Percentiles rank a stretch among this genome's conserved stretches.
These are phyloP conservation scores for Deakozyma indianensis DNA, from an alignment of 805 yeast species.

Conservation along the genomic window DNA sequence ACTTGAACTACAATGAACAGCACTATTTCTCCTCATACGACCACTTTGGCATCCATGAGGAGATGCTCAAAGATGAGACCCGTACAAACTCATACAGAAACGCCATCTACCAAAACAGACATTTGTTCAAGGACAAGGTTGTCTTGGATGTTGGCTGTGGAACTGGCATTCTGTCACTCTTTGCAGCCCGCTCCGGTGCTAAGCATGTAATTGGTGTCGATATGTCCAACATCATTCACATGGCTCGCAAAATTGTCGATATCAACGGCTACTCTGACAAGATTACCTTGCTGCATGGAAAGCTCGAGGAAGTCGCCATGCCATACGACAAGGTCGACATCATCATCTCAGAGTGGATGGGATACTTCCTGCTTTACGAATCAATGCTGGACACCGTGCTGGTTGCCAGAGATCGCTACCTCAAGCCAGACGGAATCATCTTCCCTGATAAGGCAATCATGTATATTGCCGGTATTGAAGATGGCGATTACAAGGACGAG, in stretches of 20 bases:
- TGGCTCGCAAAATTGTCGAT: slow-evolving; percentile 82
- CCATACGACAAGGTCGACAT: slow-evolving; percentile 88
- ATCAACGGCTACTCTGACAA: slow-evolving; percentile 75
- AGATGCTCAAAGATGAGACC: slow-evolving; percentile 91
- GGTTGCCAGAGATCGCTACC: slow-evolving; percentile 82
- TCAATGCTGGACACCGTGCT: slow-evolving; percentile 96
- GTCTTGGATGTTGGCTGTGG: slow-evolving; percentile 99
- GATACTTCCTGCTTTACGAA: slow-evolving; percentile 88
- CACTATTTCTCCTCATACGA: slow-evolving; percentile 93
- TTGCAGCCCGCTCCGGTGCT: slow-evolving; percentile 98
- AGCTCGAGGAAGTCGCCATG: slow-evolving; percentile 76
- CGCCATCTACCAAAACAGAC: slow-evolving; percentile 82
- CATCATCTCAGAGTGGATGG: slow-evolving; percentile 98
- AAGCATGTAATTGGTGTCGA: slow-evolving; percentile 96
- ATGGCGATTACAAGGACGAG: slow-evolving; percentile 80
- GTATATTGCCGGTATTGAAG: slow-evolving; percentile 86
- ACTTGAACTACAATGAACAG: slow-evolving; percentile 44
- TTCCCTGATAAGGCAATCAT: slow-evolving; percentile 90
- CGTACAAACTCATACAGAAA: slow-evolving; percentile 85
- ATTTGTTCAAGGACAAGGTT: slow-evolving; percentile 78
- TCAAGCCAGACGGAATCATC: slow-evolving; percentile 68
- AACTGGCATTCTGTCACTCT: slow-evolving; percentile 94
- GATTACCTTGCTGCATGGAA: slow-evolving; percentile 81
- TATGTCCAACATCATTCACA: slow-evolving; percentile 89
- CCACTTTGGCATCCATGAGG: slow-evolving; percentile 96